Evolutionary conservation across 768 basidiomycete genomes (phyloP).

Genomic region (Agrocybe praecox): DNA sequence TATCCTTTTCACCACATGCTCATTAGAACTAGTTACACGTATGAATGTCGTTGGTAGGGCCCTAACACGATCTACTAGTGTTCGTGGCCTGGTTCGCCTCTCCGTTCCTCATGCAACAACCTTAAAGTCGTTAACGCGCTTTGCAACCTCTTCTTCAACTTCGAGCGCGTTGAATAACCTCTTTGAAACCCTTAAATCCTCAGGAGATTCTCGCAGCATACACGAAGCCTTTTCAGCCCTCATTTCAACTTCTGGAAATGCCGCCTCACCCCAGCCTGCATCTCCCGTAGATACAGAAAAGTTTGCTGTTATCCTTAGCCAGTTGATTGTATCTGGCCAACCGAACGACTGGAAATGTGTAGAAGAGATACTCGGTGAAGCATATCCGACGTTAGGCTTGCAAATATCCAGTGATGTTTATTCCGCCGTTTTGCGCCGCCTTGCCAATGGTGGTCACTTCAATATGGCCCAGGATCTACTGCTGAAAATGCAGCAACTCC

Average conservation of each 20-base stretch:
- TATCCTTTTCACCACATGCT: slow-evolving; percentile 6
- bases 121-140: slow-evolving; percentile 1
- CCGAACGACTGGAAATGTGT: slow-evolving; percentile 57
- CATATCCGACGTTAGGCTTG: slow-evolving; percentile 49
- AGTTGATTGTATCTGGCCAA: slow-evolving; percentile 53
- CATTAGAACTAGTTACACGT: slow-evolving; percentile 33
- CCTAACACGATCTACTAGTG: slow-evolving; percentile 37
- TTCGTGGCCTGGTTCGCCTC: slow-evolving; percentile 22
- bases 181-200: slow-evolving; percentile 13
- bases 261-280: neutral
- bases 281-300: slow-evolving; percentile 28
- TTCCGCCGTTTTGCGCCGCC: slow-evolving; percentile 47
- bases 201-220: slow-evolving; percentile 25
- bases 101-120: slow-evolving; percentile 9
- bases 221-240: slow-evolving; percentile 40
- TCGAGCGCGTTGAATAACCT: slow-evolving; percentile 6
- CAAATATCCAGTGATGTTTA: slow-evolving; percentile 48
- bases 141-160: neutral
- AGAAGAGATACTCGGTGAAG: slow-evolving; percentile 51
- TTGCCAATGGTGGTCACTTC: slow-evolving; percentile 46
- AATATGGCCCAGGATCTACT: slow-evolving; percentile 54
- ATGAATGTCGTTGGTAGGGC: slow-evolving; percentile 66
- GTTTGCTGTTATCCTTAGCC: slow-evolving; percentile 40
- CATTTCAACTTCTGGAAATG: slow-evolving; percentile 18
- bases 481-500: slow-evolving; percentile 49